A percentile compares a stretch with the other conserved stretches of the same genome.
Conservation (phyloP, 805 yeast species). For the Kodamaea leandrae region DNA sequence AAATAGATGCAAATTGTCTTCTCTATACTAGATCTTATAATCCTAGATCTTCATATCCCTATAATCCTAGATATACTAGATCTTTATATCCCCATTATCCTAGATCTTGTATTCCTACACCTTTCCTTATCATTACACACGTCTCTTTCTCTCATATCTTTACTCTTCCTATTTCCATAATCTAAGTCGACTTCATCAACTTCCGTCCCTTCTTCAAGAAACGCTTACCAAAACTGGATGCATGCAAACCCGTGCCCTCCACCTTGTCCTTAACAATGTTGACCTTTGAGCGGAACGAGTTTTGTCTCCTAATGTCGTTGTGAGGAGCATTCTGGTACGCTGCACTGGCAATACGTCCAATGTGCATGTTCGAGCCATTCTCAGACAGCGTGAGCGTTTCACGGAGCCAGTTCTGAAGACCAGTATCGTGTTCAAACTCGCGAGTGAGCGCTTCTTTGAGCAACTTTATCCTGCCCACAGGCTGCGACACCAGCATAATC, state of each 20-base stretch:
- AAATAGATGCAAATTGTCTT: no score
- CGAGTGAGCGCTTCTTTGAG: conserved; percentile 43
- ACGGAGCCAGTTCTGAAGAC: conserved; percentile 56
- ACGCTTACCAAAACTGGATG: conserved; percentile 55
- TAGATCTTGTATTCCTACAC: no score
- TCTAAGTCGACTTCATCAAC: conserved; percentile 31
- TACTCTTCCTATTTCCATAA: no score
- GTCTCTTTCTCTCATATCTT: background rate
- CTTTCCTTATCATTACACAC: background rate
- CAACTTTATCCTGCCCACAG: conserved; percentile 40
- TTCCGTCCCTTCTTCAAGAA: conserved; percentile 57
- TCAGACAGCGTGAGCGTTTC: conserved; percentile 42
- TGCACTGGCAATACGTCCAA: conserved; percentile 56
- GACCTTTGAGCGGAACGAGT: conserved; percentile 45
- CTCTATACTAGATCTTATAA: no score
- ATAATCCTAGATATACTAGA: no score
- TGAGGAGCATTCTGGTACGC: conserved; percentile 67
- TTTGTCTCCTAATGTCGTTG: conserved; percentile 48
- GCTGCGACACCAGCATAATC: conserved; percentile 39
- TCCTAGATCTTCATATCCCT: no score
- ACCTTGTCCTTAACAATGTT: conserved; percentile 50
- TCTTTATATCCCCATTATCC: no score
- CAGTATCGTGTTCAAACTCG: conserved; percentile 49
- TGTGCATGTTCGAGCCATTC: conserved; percentile 34
- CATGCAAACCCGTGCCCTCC: conserved; percentile 44